Conservation (phyloP, 2,329 filamentous ascomycete genomes). For the Amauroascus verrucosus region DNA sequence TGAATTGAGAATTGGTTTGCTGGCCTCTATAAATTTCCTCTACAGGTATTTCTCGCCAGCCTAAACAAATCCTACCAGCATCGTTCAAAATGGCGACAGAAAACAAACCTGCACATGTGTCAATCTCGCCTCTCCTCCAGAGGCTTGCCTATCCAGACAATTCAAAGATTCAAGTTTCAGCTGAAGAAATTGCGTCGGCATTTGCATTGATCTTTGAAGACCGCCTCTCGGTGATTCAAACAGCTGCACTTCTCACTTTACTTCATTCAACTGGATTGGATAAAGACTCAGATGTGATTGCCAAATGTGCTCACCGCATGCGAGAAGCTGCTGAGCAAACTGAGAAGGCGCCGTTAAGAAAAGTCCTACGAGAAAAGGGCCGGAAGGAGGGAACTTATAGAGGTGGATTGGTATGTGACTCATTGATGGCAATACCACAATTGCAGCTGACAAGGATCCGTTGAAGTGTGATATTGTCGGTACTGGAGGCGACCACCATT, state of each 20-base stretch:
- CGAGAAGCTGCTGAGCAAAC: slow-evolving; percentile 64
- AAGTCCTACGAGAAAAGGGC: slow-evolving; percentile 51
- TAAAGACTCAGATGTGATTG: slow-evolving; percentile 71
- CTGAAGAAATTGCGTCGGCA: slow-evolving; percentile 78
- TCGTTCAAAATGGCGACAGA: slow-evolving; percentile 10
- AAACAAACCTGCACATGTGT: slow-evolving; percentile 30
- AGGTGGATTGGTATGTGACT: slow-evolving; percentile 64
- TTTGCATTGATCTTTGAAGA: slow-evolving; percentile 88
- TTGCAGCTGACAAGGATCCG: slow-evolving; percentile 9
- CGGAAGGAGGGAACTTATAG: slow-evolving; percentile 62
- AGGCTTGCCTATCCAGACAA: slow-evolving; percentile 36
- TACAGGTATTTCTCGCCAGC: not conserved
- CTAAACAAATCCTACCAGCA: not conserved
- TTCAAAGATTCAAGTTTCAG: slow-evolving; percentile 48
- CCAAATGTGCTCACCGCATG: slow-evolving; percentile 76
- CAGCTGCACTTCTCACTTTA: slow-evolving; percentile 75
- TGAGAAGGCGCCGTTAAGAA: slow-evolving; percentile 52
- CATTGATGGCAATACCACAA: not conserved
- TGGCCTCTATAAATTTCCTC: not conserved
- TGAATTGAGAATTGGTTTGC: not conserved
- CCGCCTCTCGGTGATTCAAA: slow-evolving; percentile 76
- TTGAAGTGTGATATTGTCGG: slow-evolving; percentile 81
- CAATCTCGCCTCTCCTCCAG: slow-evolving; percentile 41
- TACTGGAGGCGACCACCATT: slow-evolving; percentile 90
- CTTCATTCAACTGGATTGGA: slow-evolving; percentile 87